Evolutionary conservation across 192 early-diverging fungal genomes (phyloP).

Genomic region (Backusella morwellensis): DNA sequence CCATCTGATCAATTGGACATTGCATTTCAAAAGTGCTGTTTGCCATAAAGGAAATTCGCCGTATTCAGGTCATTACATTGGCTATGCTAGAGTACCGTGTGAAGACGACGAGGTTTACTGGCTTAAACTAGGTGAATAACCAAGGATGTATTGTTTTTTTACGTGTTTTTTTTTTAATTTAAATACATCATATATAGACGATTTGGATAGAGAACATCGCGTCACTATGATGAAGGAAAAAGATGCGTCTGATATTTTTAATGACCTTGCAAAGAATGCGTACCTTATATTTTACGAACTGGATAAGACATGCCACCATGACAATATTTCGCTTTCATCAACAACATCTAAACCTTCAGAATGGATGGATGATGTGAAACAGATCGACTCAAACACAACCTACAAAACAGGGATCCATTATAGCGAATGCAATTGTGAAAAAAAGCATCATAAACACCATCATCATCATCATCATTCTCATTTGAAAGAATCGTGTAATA

Average conservation of each 20-base stretch:
- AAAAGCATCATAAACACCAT: neutral
- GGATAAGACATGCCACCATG: slow-evolving; percentile 38
- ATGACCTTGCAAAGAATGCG: slow-evolving; percentile 48
- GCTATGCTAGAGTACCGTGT: slow-evolving; percentile 16
- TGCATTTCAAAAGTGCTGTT: slow-evolving; percentile 27
- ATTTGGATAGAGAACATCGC: slow-evolving; percentile 50
- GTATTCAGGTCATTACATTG: slow-evolving; percentile 34
- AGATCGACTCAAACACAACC: neutral
- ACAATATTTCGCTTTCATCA: neutral
- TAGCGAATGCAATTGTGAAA: neutral
- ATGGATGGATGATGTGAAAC: neutral
- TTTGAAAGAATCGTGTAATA: neutral
- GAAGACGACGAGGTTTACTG: slow-evolving; percentile 37
- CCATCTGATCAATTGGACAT: slow-evolving; percentile 12
- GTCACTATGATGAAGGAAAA: slow-evolving; percentile 37
- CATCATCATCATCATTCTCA: neutral
- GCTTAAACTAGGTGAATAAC: slow-evolving; percentile 29
- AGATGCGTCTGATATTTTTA: slow-evolving; percentile 38
- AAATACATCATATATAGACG: slow-evolving; percentile 45
- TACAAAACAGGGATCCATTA: neutral
- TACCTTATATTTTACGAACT: slow-evolving; percentile 70
- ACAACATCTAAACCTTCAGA: neutral
- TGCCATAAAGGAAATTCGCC: slow-evolving; percentile 29
- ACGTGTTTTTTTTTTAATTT: neutral
- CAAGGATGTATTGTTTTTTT: neutral